Base-by-base conservation (phyloP, 1,139 yeast species). In the Arxiozyma slooffiae region DNA sequence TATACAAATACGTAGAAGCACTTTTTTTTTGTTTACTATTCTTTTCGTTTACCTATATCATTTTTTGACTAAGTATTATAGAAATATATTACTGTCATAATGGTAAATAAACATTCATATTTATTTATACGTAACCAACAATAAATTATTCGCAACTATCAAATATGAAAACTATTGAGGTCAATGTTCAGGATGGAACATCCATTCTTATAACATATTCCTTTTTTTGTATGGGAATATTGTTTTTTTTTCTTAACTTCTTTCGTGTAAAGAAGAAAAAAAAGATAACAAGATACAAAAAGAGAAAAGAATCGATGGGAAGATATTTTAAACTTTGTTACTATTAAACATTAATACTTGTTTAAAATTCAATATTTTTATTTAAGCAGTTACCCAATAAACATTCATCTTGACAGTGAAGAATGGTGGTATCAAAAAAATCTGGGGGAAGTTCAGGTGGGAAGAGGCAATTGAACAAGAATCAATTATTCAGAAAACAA, bases 401-500 rank as follows among this genome's bases (percentile, higher is more conserved):
- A 30, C 3, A 30, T 4, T 30, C 14, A n/a, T 6, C 11, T 30
- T 3, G 16, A 30, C 14, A 30, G 4, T 30, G 11, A 30, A 30
- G 14, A 8, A 44, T 44, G 50, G 41, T 41, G 36, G 39, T 30
- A 14, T 3, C 22, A 38, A 48, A 44, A n/a, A 44, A 44, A 7
- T 34, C 20, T 16, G 41, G 38, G 51, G 58, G 55, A 14, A 36
- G 22, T 7, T 44, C 22, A 51, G 58, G 56, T 40, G 64, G 66
- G 9, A 60, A 55, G 51, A 64, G 62, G 51, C 55, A 43, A 38
- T 53, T 59, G 52, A 64, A 58, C 41, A 59, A 57, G 41, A 64
- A 63, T 38, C 68, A 64, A 52, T 39, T 53, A 26, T 58, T 60
- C 41, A 62, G 59, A 49, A 55, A 66, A 36, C 58, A 63, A 44